Evolutionary conservation across 495 filamentous ascomycete species (phyloP).

Genomic region (Cercophora scortea): DNA sequence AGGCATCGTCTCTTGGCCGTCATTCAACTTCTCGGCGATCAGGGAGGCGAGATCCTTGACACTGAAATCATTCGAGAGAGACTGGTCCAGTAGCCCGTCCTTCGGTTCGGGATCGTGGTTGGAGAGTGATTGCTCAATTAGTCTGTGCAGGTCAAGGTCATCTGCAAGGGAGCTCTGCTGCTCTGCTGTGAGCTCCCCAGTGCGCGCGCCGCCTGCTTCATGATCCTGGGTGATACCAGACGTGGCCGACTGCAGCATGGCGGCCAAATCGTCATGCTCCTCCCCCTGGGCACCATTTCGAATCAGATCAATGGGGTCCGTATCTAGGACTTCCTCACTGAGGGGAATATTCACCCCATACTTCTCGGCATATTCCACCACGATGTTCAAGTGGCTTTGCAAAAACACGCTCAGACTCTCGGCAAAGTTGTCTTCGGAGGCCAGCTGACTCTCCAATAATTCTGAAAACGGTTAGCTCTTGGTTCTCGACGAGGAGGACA

Average conservation of each 20-base stretch:
- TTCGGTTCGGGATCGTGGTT: slow-evolving; percentile 5
- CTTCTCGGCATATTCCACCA: slow-evolving; percentile 44
- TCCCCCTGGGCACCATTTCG: slow-evolving; percentile 10
- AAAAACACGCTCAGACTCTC: slow-evolving; percentile 66
- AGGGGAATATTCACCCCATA: slow-evolving; percentile 30
- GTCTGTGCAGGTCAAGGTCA: slow-evolving; percentile 12
- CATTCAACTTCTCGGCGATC: slow-evolving; percentile 18
- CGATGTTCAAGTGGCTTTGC: slow-evolving; percentile 61
- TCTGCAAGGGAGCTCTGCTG: slow-evolving; percentile 1
- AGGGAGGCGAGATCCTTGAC: slow-evolving; percentile 17
- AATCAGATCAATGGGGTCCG: slow-evolving; percentile 2
- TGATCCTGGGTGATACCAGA: slow-evolving; percentile 7
- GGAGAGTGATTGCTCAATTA: slow-evolving; percentile 19
- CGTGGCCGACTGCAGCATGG: slow-evolving; percentile 18
- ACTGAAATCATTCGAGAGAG: slow-evolving; percentile 6
- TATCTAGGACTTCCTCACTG: slow-evolving; percentile 20
- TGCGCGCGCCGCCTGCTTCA: background rate
- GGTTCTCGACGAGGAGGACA: background rate
- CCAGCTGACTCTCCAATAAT: no score
- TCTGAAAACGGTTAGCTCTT: no score
- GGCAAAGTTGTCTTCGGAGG: slow-evolving; percentile 66
- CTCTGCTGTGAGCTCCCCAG: background rate
- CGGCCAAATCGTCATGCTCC: slow-evolving; percentile 25
- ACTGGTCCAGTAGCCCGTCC: slow-evolving; percentile 3
- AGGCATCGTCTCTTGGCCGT: background rate